Evolutionary conservation across 495 filamentous ascomycete species (phyloP), one percentile per base, ranked within the genome.

Genomic region (Bombardia bombarda): DNA sequence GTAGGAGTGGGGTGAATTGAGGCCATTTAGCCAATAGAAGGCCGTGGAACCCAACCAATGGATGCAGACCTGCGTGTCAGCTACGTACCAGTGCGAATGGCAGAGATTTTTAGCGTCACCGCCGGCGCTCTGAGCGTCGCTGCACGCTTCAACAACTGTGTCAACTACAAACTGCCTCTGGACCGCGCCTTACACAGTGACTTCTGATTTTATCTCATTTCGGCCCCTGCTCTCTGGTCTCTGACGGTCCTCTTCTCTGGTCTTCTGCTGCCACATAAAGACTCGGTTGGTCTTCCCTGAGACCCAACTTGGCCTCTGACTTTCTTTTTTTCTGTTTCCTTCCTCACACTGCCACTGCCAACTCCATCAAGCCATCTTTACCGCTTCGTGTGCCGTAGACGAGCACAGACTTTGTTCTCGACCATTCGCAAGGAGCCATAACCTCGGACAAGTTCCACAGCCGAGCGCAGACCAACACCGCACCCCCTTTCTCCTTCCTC

Each of bases 361-460:
- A n/a, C n/a, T n/a, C 36, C 30, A 19, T 21, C 22, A 36, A 26
- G 17, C 37, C 23, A 41, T 13, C 19, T 24, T 23, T 41, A 21
- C 31, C 38, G 17, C 45, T 26, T 42, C 18, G 23, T 42, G 20
- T 41, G 32, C 38, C 28, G 19, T 46, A 35, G 36, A 32, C 42
- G 24, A 22, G 23, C 38, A 40, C 38, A 42, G 24, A 33, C 7
- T 12, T 28, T 17, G 18, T 30, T 17, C 26, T 18, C 16, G 12
- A 10, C 28, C 28, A 46, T 40, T 22, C 28, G 21, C 31, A 20
- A 16, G 36, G 30, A 40, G 26, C 31, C 32, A 41, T 31, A 47
- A 25, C 38, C 38, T 47, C 32, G 38, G 38, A 42, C 38, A 36
- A 26, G 21, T 36, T 37, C 21, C 37, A 47, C 14, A 43, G n/a